Evolutionary conservation across 495 filamentous ascomycete genomes (phyloP), one percentile per base, ranked within the genome.

Genomic region (Tuber brumale): DNA sequence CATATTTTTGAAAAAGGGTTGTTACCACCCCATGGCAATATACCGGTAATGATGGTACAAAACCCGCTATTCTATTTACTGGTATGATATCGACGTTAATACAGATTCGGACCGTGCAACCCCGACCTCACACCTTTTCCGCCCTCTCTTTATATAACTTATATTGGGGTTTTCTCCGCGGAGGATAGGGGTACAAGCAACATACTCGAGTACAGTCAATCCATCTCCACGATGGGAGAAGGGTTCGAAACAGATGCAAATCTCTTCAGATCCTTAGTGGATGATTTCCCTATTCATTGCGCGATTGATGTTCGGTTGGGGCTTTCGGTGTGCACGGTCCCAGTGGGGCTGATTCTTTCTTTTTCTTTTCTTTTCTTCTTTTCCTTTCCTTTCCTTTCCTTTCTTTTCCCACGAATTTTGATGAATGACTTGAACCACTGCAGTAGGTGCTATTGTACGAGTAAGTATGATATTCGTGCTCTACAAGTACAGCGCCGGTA

Each of bases 131-230:
- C 27, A 18, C 57, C 5, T 35, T 66, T 66, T 35, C 51, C 35
- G 12, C 57, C 57, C 31, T 66, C 57, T 66, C 27, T 35, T 66
- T 66, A 66, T 66, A 66, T 66, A 66, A 66, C 27, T 19, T 35
- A 66, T 66, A 66, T 66, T 66, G 57, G 27, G 57, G 14, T 66
- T 66, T 66, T 66, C 57, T 66, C 57, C 57, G 57, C 57, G 57
- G 57, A 66, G 57, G 57, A 16, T 19, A 35, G 27, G 57, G 57
- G 16, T 35, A 66, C 57, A 66, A 66, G 57, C 57, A 35, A 66
- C 10, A 66, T 66, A 61, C 39, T 6, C 44, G 44, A 18, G 44
- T 18, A 48, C 27, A 8, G 27, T 66, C 3, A 35, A 27, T 8
- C 27, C 57, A 66, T 31, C 57, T 35, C 31, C 57, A 31, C 12